Percentiles rank a stretch among this genome's conserved stretches.
These are phyloP conservation scores for Orobanche coerulescens DNA, from an alignment of 257 asterid genomes.

Conservation along the genomic window DNA sequence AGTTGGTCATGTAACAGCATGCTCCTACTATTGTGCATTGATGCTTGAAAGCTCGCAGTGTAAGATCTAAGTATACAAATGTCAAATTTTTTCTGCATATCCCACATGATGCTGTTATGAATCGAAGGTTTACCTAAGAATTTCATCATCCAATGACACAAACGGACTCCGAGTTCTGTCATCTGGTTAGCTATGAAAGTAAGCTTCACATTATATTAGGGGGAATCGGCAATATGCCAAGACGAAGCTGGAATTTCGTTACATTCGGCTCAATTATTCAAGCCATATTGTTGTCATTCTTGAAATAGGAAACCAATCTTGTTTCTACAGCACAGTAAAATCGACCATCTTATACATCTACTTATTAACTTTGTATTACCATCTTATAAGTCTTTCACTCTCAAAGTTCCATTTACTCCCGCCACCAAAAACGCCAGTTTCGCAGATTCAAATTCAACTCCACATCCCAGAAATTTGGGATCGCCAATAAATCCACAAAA, in stretches of 20 bases:
- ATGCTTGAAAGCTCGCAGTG: no score
- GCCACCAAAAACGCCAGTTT: not conserved
- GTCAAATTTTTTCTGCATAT: not conserved
- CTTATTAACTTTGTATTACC: no score
- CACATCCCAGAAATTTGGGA: not conserved
- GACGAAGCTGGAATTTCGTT: not conserved
- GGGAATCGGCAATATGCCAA: not conserved
- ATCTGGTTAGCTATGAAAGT: not conserved
- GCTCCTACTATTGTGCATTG: not conserved
- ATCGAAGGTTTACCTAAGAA: not conserved
- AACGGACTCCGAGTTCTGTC: not conserved
- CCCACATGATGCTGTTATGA: not conserved
- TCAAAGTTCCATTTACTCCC: not conserved
- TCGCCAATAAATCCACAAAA: not conserved
- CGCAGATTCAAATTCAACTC: slow-evolving; percentile 6
- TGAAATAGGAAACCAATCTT: no score
- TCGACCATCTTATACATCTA: no score
- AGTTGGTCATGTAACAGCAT: not conserved
- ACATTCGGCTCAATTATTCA: not conserved
- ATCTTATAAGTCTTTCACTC: no score
- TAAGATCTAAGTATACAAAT: not conserved
- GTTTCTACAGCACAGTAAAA: no score
- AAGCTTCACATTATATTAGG: not conserved
- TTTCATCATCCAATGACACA: not conserved
- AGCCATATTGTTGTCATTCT: no score